Conservation (phyloP, 768 basidiomycete species). For the Mrakia gelida region DNA sequence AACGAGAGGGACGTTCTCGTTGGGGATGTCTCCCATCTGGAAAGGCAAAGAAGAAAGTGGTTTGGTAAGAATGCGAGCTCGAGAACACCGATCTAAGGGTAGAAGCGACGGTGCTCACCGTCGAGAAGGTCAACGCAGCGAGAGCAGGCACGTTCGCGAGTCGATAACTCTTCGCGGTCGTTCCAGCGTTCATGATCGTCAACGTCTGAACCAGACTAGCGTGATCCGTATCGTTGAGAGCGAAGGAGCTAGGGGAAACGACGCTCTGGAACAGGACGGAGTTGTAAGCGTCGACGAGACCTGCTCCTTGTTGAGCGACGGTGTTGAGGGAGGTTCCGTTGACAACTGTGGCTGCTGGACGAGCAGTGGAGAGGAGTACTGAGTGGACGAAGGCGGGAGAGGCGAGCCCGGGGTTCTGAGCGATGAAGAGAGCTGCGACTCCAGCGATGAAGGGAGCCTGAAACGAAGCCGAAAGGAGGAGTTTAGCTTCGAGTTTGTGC, state of each 20-base stretch:
- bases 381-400: slow-evolving; percentile 35
- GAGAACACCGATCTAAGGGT: not conserved
- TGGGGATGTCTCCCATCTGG: slow-evolving; percentile 1
- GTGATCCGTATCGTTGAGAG: slow-evolving; percentile 62
- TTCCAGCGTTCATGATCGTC: slow-evolving; percentile 53
- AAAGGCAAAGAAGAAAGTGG: not conserved
- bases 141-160: slow-evolving; percentile 57
- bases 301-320: slow-evolving; percentile 41
- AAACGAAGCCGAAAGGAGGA: not conserved
- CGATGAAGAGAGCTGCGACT: slow-evolving; percentile 44
- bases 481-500: too few species aligned
- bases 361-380: slow-evolving; percentile 39
- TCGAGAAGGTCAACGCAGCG: slow-evolving; percentile 51
- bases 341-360: slow-evolving; percentile 33
- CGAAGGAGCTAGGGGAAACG: slow-evolving; percentile 56
- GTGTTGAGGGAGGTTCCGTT: slow-evolving; percentile 37
- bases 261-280: slow-evolving; percentile 54
- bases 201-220: slow-evolving; percentile 41
- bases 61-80: not conserved
- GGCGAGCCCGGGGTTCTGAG: slow-evolving; percentile 36
- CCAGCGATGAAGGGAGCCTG: slow-evolving; percentile 37
- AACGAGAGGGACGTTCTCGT: slow-evolving; percentile 8
- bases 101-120: not conserved
- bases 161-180: slow-evolving; percentile 46
- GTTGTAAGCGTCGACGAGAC: slow-evolving; percentile 54